These are phyloP conservation scores for Crithidia brevicula DNA, from an alignment of 208 protist species.

Conservation along the genomic window DNA sequence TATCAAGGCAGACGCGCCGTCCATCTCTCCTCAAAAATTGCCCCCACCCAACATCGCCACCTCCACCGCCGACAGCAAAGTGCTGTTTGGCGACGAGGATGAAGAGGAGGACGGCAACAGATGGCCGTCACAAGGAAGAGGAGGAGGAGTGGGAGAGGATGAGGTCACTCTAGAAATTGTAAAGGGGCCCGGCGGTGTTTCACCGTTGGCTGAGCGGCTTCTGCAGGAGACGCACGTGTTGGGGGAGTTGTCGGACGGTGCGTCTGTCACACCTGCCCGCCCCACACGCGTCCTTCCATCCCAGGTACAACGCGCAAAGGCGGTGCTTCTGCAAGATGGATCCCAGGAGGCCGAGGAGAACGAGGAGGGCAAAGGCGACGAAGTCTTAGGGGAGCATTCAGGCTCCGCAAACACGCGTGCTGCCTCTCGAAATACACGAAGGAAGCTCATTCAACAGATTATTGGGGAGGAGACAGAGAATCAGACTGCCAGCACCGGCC, in stretches of 20 bases:
- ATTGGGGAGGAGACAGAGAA: conserved; percentile 6
- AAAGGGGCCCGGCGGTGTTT: conserved; percentile 1
- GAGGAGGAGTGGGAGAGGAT: too few species aligned
- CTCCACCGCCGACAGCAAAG: conserved; percentile 24
- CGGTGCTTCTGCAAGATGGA: too few species aligned
- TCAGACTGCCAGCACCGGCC: conserved; percentile 5
- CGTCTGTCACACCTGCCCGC: conserved; percentile 7
- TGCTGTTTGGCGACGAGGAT: conserved; percentile 24
- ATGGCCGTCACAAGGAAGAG: neutral
- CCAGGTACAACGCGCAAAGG: too few species aligned
- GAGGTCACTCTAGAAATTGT: too few species aligned
- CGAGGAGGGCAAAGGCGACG: neutral
- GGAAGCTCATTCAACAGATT: neutral
- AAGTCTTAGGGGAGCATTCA: conserved; percentile 2
- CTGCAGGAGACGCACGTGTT: conserved; percentile 21
- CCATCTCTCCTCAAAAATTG: neutral
- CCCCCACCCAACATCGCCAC: neutral
- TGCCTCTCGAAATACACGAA: neutral
- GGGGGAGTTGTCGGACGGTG: conserved; percentile 14
- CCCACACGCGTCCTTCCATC: neutral
- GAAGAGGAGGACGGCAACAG: conserved; percentile 10
- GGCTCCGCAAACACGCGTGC: neutral
- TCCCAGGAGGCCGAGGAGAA: neutral
- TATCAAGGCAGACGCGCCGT: neutral
- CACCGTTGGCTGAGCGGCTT: neutral